These are phyloP conservation scores for Solanum pimpinellifolium DNA, from an alignment of 257 asterid genomes.

Conservation along the genomic window DNA sequence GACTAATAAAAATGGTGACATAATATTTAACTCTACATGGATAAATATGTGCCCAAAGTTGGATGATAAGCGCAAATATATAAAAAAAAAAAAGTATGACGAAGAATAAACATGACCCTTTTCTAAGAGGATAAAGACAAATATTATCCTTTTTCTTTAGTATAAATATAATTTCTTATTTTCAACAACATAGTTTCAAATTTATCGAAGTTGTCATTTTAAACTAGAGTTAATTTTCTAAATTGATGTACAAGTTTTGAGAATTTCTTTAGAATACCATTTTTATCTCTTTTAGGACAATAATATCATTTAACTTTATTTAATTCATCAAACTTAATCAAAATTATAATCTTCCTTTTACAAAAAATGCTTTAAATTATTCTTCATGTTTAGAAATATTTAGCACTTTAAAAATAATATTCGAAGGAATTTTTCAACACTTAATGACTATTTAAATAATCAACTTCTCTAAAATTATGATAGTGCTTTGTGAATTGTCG, in stretches of 20 bases:
- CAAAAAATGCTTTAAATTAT: neutral
- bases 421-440: neutral
- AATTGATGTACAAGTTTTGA: neutral
- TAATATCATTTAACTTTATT: neutral
- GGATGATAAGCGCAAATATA: too few relatives aligned
- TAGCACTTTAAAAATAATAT: neutral
- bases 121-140: too few relatives aligned
- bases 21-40: too few relatives aligned
- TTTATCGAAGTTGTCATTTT: neutral
- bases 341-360: too few relatives aligned
- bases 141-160: too few relatives aligned
- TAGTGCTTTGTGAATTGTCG: neutral
- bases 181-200: neutral
- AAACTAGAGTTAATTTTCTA: neutral
- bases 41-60: too few relatives aligned
- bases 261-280: neutral
- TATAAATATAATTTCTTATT: neutral
- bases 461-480: neutral
- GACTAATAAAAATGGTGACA: too few relatives aligned
- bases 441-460: too few relatives aligned
- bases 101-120: too few relatives aligned
- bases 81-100: too few relatives aligned
- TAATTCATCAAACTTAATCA: neutral
- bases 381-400: neutral
- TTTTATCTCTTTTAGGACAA: neutral